Conservation (phyloP, 495 filamentous ascomycete genomes). For the Tricharina praecox region DNA sequence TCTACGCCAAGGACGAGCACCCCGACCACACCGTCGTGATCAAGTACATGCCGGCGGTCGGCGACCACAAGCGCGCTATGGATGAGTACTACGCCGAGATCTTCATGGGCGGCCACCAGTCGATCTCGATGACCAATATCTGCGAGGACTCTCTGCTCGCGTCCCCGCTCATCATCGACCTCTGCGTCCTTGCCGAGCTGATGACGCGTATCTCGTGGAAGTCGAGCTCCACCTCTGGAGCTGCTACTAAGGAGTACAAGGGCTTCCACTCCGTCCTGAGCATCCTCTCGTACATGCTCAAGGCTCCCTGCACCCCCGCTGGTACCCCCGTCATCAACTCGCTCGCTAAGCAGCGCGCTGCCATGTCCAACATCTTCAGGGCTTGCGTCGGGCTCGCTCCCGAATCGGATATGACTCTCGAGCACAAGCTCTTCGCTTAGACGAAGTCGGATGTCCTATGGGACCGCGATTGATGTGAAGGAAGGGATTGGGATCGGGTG, state of each 20-base stretch:
- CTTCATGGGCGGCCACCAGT: slow-evolving; percentile 97
- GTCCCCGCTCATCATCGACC: slow-evolving; percentile 94
- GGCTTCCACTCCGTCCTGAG: slow-evolving; percentile 95
- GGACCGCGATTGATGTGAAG: not conserved
- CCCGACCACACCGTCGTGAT: slow-evolving; percentile 82
- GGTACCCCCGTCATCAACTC: slow-evolving; percentile 94
- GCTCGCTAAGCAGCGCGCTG: slow-evolving; percentile 86
- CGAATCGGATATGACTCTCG: slow-evolving; percentile 97
- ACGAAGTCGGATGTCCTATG: too few species aligned
- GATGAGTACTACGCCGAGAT: slow-evolving; percentile 99
- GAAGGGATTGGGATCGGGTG: not conserved
- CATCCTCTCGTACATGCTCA: slow-evolving; percentile 98
- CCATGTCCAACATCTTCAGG: slow-evolving; percentile 96
- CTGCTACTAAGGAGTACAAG: slow-evolving; percentile 53
- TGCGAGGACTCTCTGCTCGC: slow-evolving; percentile 96
- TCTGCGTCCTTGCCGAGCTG: slow-evolving; percentile 82
- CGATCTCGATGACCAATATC: slow-evolving; percentile 92
- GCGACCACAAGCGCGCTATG: slow-evolving; percentile 95
- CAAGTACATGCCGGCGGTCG: slow-evolving; percentile 98
- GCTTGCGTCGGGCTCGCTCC: slow-evolving; percentile 94
- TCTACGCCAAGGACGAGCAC: slow-evolving; percentile 78
- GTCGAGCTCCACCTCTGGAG: slow-evolving; percentile 34
- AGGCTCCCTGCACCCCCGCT: slow-evolving; percentile 88
- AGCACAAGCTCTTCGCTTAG: slow-evolving; percentile 80
- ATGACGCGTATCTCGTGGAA: slow-evolving; percentile 97